A percentile compares a stretch with the other conserved stretches of the same genome.
Conservation (phyloP, 352 stramenopile genomes). For the Bremia lactucae region DNA sequence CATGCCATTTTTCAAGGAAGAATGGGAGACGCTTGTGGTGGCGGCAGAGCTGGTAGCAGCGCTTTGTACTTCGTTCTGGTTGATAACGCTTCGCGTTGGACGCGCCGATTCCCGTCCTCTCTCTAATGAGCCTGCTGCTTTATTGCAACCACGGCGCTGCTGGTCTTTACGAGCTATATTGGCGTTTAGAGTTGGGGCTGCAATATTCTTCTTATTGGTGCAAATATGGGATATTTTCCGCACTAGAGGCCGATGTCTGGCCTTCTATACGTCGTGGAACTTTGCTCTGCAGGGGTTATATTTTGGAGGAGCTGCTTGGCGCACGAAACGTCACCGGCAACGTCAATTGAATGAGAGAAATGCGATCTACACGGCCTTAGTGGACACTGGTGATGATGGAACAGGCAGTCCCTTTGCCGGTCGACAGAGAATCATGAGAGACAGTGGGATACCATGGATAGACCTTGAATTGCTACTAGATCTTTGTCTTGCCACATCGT, state of each 20-base stretch:
- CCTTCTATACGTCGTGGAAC: slow-evolving; percentile 84
- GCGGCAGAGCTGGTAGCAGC: slow-evolving; percentile 32
- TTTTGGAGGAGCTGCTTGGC: slow-evolving; percentile 28
- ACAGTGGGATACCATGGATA: slow-evolving; percentile 30
- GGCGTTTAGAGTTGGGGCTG: slow-evolving; percentile 22
- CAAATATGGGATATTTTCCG: slow-evolving; percentile 53
- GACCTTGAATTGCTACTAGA: slow-evolving; percentile 57
- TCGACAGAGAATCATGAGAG: slow-evolving; percentile 6
- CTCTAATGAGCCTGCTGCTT: slow-evolving; percentile 12
- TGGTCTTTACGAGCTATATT: slow-evolving; percentile 36
- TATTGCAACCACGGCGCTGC: slow-evolving; percentile 34
- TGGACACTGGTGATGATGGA: slow-evolving; percentile 28
- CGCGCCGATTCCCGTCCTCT: slow-evolving; percentile 26
- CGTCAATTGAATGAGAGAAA: slow-evolving; percentile 11
- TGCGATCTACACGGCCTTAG: slow-evolving; percentile 26
- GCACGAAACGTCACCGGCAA: slow-evolving; percentile 21
- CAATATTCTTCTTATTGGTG: slow-evolving; percentile 42
- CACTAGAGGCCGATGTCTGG: slow-evolving; percentile 34
- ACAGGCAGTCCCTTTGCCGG: slow-evolving; percentile 7
- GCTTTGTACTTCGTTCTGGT: slow-evolving; percentile 33
- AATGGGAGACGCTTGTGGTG: slow-evolving; percentile 50
- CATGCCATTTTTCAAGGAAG: slow-evolving; percentile 14
- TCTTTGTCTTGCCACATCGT: slow-evolving; percentile 45
- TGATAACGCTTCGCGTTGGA: slow-evolving; percentile 27
- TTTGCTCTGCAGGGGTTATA: slow-evolving; percentile 63